These are phyloP conservation scores for Pythium chondricola DNA, from an alignment of 352 stramenopile species.

Conservation along the genomic window DNA sequence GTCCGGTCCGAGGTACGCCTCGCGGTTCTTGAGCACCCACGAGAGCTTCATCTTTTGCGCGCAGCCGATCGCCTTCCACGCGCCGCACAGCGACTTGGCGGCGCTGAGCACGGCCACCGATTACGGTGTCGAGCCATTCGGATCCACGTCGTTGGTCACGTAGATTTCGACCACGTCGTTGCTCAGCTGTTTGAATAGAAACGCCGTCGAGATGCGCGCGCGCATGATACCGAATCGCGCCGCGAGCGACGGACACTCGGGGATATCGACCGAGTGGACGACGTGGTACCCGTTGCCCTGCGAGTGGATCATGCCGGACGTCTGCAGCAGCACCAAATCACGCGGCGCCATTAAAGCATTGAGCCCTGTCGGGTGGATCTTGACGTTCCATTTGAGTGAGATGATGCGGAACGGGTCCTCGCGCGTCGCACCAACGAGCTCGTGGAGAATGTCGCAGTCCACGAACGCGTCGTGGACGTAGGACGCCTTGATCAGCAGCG, in stretches of 20 bases:
- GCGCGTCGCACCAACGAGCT: constrained; percentile 30
- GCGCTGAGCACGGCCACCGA: constrained; percentile 18
- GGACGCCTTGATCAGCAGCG: constrained; percentile 41
- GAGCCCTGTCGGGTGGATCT: constrained; percentile 7
- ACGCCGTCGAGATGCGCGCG: constrained; percentile 24
- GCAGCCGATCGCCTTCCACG: constrained; percentile 25
- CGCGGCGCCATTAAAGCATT: constrained; percentile 17
- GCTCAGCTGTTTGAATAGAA: constrained; percentile 28
- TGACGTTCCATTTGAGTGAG: constrained; percentile 21
- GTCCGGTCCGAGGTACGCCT: neutral
- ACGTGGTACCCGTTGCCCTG: constrained; percentile 28
- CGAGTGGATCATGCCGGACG: constrained; percentile 7
- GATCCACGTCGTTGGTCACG: constrained; percentile 24
- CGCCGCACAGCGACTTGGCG: constrained; percentile 21
- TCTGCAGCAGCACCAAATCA: constrained; percentile 16
- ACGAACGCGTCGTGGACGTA: constrained; percentile 46
- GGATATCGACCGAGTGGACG: constrained; percentile 34
- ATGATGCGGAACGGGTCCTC: constrained; percentile 22
- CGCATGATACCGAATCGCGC: constrained; percentile 18
- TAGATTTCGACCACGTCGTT: constrained; percentile 32
- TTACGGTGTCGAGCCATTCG: constrained; percentile 15
- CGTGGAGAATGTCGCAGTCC: constrained; percentile 42
- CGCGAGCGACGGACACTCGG: constrained; percentile 15
- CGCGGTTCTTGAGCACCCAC: constrained; percentile 16
- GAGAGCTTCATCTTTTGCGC: constrained; percentile 30